phyloP scores from a whole-genome alignment of 768 basidiomycete species.

The Suillus paluster region DNA sequence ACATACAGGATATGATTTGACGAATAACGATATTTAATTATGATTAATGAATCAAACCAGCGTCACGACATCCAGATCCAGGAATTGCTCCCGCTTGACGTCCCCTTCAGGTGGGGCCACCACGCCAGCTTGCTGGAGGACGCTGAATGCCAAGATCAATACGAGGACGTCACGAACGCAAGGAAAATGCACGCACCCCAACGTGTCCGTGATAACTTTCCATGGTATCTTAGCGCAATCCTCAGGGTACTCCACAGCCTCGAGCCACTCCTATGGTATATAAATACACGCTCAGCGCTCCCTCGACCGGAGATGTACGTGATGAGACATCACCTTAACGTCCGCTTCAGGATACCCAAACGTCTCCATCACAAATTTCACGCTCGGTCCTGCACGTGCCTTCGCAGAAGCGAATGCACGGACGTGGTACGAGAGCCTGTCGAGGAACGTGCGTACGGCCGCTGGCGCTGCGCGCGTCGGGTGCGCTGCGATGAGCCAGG shows the following conservation, averaged over 20 bases:
- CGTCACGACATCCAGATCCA: constrained; percentile 57
- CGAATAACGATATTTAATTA: background rate
- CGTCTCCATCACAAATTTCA: constrained; percentile 74
- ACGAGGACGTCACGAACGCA: constrained; percentile 7
- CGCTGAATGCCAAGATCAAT: constrained; percentile 42
- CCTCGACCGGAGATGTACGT: background rate
- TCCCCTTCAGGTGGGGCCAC: constrained; percentile 56
- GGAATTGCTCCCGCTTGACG: constrained; percentile 59
- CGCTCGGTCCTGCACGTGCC: constrained; percentile 58
- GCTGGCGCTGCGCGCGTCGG: constrained; percentile 59
- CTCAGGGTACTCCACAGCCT: constrained; percentile 74
- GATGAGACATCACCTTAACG: constrained; percentile 56
- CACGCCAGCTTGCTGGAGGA: constrained; percentile 78
- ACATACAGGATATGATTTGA: background rate
- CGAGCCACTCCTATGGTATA: constrained; percentile 75
- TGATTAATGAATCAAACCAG: constrained; percentile 40
- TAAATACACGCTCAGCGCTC: background rate
- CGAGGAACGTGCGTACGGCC: constrained; percentile 63
- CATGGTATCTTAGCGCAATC: constrained; percentile 66
- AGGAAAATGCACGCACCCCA: constrained; percentile 52
- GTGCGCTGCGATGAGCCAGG: constrained; percentile 93
- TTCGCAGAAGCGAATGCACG: constrained; percentile 64
- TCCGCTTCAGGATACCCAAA: constrained; percentile 87
- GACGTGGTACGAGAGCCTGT: constrained; percentile 66
- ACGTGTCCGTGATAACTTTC: constrained; percentile 70